Conservation (phyloP, 768 basidiomycete species). For the Gyrodon lividus region DNA sequence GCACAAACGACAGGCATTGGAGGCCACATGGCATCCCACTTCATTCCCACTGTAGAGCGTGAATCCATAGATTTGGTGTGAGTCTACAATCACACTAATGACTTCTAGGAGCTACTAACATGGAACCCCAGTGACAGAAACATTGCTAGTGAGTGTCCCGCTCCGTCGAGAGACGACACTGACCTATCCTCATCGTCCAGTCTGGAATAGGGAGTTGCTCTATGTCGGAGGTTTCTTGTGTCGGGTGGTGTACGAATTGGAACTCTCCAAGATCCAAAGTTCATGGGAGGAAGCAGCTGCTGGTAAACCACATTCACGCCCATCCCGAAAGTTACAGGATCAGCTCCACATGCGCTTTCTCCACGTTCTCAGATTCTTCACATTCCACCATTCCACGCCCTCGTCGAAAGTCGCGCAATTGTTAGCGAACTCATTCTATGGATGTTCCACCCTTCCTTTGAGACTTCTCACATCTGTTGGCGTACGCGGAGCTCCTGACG, state of each 20-base stretch:
- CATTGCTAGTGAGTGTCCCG: slow-evolving; percentile 54
- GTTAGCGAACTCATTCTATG: slow-evolving; percentile 77
- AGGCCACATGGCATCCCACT: slow-evolving; percentile 69
- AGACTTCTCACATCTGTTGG: slow-evolving; percentile 76
- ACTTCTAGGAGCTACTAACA: not conserved
- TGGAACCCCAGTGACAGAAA: slow-evolving; percentile 61
- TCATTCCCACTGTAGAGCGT: slow-evolving; percentile 93
- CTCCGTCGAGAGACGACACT: not conserved
- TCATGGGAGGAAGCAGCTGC: slow-evolving; percentile 1
- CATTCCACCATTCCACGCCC: slow-evolving; percentile 52
- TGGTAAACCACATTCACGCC: not conserved
- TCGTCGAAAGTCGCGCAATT: slow-evolving; percentile 69
- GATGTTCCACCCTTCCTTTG: slow-evolving; percentile 54
- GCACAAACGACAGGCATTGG: slow-evolving; percentile 84
- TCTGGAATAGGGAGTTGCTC: slow-evolving; percentile 89
- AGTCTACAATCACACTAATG: slow-evolving; percentile 19
- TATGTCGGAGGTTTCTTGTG: slow-evolving; percentile 80
- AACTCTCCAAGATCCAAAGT: slow-evolving; percentile 55
- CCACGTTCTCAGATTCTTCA: slow-evolving; percentile 12
- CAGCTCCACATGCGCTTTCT: slow-evolving; percentile 1
- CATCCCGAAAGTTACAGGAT: not conserved
- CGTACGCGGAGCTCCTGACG: slow-evolving; percentile 57
- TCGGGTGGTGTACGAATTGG: slow-evolving; percentile 80
- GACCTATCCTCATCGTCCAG: slow-evolving; percentile 32
- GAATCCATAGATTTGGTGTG: slow-evolving; percentile 87